Conservation (phyloP, 139 green algal species). For the Micromonas pusilla region DNA sequence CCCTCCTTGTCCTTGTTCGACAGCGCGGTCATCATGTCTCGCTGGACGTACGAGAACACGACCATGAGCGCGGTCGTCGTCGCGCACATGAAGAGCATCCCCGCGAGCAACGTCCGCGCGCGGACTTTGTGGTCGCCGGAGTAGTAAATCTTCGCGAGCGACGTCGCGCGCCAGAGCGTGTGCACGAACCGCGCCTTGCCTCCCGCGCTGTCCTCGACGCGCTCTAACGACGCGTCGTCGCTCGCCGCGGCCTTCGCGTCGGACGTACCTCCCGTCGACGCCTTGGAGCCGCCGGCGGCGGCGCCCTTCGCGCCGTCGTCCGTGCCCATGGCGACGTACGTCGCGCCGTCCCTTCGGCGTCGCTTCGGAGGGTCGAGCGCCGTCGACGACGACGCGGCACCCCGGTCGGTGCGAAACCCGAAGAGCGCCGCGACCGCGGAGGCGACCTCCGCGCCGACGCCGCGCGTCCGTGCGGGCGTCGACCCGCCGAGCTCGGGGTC, state of each 20-base stretch:
- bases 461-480: too few relatives aligned
- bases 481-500: too few relatives aligned
- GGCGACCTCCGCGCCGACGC: too few relatives aligned
- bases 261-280: background rate
- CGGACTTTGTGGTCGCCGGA: background rate
- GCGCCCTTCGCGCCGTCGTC: background rate
- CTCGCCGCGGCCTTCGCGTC: too few relatives aligned
- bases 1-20: conserved; percentile 55
- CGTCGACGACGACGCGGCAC: too few relatives aligned
- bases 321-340: background rate
- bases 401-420: too few relatives aligned
- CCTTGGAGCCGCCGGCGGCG: background rate
- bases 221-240: background rate
- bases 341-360: too few relatives aligned
- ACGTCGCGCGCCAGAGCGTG: background rate
- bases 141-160: background rate
- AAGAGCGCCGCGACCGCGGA: too few relatives aligned
- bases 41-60: conserved; percentile 46
- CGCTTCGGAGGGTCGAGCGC: too few relatives aligned
- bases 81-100: background rate
- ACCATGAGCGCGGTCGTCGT: conserved; percentile 19
- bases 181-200: background rate
- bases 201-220: background rate
- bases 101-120: background rate
- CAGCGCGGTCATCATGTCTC: conserved; percentile 57